Evolutionary conservation across 805 yeast species (phyloP).

Genomic region (Pachysolen tannophilus): DNA sequence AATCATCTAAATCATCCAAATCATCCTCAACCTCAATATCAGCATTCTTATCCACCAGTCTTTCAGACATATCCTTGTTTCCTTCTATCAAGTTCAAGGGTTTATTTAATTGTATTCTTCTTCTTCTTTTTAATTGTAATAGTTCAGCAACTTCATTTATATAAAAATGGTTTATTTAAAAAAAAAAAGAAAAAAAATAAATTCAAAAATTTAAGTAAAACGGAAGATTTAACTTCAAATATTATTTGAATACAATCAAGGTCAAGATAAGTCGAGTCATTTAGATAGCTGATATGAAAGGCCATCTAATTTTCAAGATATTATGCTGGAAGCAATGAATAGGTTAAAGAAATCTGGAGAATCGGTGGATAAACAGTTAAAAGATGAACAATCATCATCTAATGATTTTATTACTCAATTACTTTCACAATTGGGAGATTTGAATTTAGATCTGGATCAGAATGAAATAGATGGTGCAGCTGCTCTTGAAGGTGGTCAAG

Average conservation of each 20-base stretch:
- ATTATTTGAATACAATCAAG: too few relatives aligned
- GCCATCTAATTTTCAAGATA: constrained; percentile 50
- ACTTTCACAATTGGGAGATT: constrained; percentile 52
- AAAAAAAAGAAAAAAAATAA: constrained; percentile 22
- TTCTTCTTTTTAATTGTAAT: too few relatives aligned
- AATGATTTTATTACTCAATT: constrained; percentile 55
- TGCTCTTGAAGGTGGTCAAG: constrained; percentile 24
- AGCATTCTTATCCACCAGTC: constrained; percentile 12
- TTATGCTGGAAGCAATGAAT: constrained; percentile 73
- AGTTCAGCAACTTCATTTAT: too few relatives aligned
- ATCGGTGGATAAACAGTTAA: constrained; percentile 52
- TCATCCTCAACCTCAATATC: constrained; percentile 31
- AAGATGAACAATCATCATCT: constrained; percentile 24
- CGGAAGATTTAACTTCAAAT: constrained; percentile 45
- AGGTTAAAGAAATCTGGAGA: constrained; percentile 73
- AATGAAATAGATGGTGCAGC: constrained; percentile 20
- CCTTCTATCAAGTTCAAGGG: too few relatives aligned
- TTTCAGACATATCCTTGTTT: too few relatives aligned
- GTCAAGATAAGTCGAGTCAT: too few relatives aligned
- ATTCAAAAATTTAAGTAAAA: constrained; percentile 37
- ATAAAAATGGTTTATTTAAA: too few relatives aligned
- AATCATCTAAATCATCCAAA: constrained; percentile 71
- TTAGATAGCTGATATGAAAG: too few relatives aligned
- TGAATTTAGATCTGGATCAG: constrained; percentile 27
- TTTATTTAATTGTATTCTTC: too few relatives aligned